Percentiles rank a stretch among this genome's conserved stretches.
Conservation (phyloP, 768 basidiomycete genomes). For the Lactarius deliciosus region DNA sequence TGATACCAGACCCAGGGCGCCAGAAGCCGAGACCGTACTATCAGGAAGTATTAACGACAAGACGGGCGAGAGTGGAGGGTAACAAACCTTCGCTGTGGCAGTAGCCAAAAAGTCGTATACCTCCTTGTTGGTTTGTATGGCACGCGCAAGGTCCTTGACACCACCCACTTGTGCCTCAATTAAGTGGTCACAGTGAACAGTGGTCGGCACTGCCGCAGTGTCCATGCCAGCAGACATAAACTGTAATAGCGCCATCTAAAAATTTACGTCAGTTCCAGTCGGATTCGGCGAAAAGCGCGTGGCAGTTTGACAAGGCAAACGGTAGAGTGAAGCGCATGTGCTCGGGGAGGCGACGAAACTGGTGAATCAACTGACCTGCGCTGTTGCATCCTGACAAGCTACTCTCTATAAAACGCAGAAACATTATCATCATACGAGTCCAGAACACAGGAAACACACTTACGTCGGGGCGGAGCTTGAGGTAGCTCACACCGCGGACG, state of each 20-base stretch:
- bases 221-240: slow-evolving; percentile 99
- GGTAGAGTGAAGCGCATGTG: neutral
- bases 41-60: slow-evolving; percentile 10
- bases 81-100: slow-evolving; percentile 80
- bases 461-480: slow-evolving; percentile 97
- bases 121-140: slow-evolving; percentile 93
- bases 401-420: slow-evolving; percentile 56
- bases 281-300: neutral
- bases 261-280: slow-evolving; percentile 20
- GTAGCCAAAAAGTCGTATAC: slow-evolving; percentile 99
- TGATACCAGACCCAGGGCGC: slow-evolving; percentile 99
- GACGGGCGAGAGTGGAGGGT: neutral
- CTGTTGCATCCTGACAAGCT: slow-evolving; percentile 89
- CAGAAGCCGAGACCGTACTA: slow-evolving; percentile 99
- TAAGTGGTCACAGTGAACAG: slow-evolving; percentile 98
- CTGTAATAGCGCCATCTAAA: slow-evolving; percentile 96
- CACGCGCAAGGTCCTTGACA: slow-evolving; percentile 88
- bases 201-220: slow-evolving; percentile 95
- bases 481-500: slow-evolving; percentile 87
- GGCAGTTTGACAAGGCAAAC: neutral
- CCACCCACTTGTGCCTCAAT: slow-evolving; percentile 97
- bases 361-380: slow-evolving; percentile 46
- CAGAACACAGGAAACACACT: slow-evolving; percentile 37
- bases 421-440: slow-evolving; percentile 25
- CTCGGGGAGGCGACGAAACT: neutral